These are phyloP conservation scores for Boeremia lycopersici DNA, from an alignment of 2,329 filamentous ascomycete genomes.

Conservation along the genomic window DNA sequence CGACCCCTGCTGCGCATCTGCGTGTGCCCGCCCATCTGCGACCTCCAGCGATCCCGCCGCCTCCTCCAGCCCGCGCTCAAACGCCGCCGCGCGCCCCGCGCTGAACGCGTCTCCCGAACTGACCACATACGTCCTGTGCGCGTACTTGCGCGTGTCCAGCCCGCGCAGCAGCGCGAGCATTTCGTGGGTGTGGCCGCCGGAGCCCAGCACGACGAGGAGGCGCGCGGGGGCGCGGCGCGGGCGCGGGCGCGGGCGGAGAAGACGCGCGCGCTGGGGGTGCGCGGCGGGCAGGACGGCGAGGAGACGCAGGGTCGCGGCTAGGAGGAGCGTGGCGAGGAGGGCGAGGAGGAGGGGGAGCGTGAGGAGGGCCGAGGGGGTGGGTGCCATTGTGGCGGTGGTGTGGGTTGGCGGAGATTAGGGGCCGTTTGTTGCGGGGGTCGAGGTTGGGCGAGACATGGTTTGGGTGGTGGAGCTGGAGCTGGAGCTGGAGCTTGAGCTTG, in stretches of 20 bases:
- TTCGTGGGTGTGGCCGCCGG: constrained; percentile 92
- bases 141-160: constrained; percentile 53
- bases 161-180: constrained; percentile 83
- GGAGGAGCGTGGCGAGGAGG: constrained; percentile 41
- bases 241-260: constrained; percentile 15
- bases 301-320: constrained; percentile 46
- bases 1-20: constrained; percentile 54
- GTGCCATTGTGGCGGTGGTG: constrained; percentile 21
- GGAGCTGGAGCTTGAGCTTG: no score
- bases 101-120: constrained; percentile 79
- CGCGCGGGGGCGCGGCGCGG: constrained; percentile 56
- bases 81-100: constrained; percentile 64
- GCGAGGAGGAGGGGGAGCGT: constrained; percentile 40
- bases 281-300: constrained; percentile 46
- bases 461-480: background rate
- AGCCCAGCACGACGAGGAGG: constrained; percentile 83
- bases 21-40: no score
- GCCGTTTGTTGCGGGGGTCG: background rate
- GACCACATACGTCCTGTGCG: constrained; percentile 80
- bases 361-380: constrained; percentile 27
- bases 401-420: background rate
- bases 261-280: constrained; percentile 21
- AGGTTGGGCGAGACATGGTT: background rate
- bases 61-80: constrained; percentile 59
- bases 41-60: no score